Conservation (phyloP, 495 filamentous ascomycete species). For the Xylaria grammica region DNA sequence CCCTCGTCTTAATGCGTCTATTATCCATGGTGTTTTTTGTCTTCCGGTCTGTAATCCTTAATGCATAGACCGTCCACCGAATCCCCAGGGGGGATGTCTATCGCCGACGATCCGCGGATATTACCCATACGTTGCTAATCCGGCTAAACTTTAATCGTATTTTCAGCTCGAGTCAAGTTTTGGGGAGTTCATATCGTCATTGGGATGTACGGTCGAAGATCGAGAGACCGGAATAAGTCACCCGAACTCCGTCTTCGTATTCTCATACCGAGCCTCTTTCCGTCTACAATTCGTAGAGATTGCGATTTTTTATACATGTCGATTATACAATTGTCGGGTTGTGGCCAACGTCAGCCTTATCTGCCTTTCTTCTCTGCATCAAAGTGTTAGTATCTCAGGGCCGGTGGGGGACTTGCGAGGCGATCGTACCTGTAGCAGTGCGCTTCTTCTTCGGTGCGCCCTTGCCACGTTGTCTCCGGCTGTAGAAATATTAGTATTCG, state of each 20-base stretch:
- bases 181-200: background rate
- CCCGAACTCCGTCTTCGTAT: background rate
- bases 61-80: too few relatives aligned
- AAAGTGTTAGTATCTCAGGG: slow-evolving; percentile 8
- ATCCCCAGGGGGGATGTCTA: too few relatives aligned
- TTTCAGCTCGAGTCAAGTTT: background rate
- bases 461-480: slow-evolving; percentile 80
- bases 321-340: slow-evolving; percentile 6
- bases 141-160: too few relatives aligned
- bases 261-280: background rate
- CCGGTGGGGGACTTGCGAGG: background rate
- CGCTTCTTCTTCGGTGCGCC: slow-evolving; percentile 90
- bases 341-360: slow-evolving; percentile 10
- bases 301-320: slow-evolving; percentile 14
- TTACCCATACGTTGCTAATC: too few relatives aligned
- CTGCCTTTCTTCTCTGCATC: slow-evolving; percentile 13
- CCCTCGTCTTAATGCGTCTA: too few relatives aligned
- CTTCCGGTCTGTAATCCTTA: too few relatives aligned
- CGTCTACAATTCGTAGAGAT: slow-evolving; percentile 21
- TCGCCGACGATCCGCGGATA: too few relatives aligned
- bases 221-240: background rate
- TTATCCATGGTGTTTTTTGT: too few relatives aligned
- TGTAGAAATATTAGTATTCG: slow-evolving; percentile 43
- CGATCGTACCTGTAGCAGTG: slow-evolving; percentile 64
- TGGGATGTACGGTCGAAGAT: background rate